A percentile compares a stretch with the other conserved stretches of the same genome.
These are phyloP conservation scores for Metschnikowia continentalis DNA, from an alignment of 805 yeast species.

Conservation along the genomic window DNA sequence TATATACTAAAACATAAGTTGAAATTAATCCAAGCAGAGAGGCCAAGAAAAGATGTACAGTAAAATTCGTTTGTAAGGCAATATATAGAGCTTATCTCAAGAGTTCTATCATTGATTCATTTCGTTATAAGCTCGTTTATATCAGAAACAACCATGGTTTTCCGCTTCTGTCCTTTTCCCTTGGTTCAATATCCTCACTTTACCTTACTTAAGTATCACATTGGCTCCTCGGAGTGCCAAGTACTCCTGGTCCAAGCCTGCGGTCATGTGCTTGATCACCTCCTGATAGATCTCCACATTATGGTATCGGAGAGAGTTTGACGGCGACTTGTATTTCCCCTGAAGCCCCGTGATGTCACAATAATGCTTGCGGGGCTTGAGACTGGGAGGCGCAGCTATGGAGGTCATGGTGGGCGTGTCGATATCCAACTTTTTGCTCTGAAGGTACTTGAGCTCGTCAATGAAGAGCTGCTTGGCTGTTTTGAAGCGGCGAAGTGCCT, in stretches of 20 bases:
- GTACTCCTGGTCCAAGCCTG: slow-evolving; percentile 92
- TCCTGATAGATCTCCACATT: slow-evolving; percentile 77
- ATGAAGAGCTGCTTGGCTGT: slow-evolving; percentile 66
- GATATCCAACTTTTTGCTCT: slow-evolving; percentile 35
- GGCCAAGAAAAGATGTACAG: too few relatives aligned
- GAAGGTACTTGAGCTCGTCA: slow-evolving; percentile 72
- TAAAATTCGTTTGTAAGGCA: too few relatives aligned
- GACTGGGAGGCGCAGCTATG: slow-evolving; percentile 81
- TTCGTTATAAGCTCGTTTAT: too few relatives aligned
- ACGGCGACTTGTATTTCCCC: slow-evolving; percentile 71
- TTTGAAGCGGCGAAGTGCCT: slow-evolving; percentile 62
- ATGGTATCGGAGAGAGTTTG: slow-evolving; percentile 71
- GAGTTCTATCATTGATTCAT: too few relatives aligned
- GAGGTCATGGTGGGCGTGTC: slow-evolving; percentile 65
- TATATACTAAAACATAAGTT: too few relatives aligned
- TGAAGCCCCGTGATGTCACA: slow-evolving; percentile 92
- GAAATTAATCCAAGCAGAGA: too few relatives aligned
- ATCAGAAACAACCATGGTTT: too few relatives aligned
- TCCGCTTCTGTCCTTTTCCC: too few relatives aligned
- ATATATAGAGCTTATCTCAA: too few relatives aligned
- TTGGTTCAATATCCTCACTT: too few relatives aligned
- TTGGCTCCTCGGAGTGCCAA: slow-evolving; percentile 84
- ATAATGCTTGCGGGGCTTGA: slow-evolving; percentile 74
- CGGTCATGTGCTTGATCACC: slow-evolving; percentile 70
- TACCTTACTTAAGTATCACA: slow-evolving; percentile 57